Conservation (phyloP, 805 yeast genomes). For the Starmerella stellata region DNA sequence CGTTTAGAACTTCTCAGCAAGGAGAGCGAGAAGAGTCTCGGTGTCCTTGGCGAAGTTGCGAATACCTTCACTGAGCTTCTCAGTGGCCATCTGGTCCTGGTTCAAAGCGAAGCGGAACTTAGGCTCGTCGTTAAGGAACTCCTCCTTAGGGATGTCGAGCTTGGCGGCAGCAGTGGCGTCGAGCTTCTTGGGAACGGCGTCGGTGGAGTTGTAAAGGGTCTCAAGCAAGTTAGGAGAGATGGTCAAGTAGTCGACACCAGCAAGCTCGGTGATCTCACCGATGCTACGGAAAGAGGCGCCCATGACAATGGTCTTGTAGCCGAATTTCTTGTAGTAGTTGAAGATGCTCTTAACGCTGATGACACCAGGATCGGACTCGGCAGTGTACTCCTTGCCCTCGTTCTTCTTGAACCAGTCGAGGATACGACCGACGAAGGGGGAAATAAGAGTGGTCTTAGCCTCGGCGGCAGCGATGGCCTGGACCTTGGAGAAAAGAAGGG, state of each 20-base stretch:
- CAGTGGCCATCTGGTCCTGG: slow-evolving; percentile 97
- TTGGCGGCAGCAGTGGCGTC: slow-evolving; percentile 45
- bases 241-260: slow-evolving; percentile 93
- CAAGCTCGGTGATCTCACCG: slow-evolving; percentile 88
- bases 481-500: slow-evolving; percentile 79
- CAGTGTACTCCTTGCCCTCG: slow-evolving; percentile 73
- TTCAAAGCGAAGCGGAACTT: slow-evolving; percentile 77
- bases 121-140: slow-evolving; percentile 72
- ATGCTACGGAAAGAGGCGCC: slow-evolving; percentile 98
- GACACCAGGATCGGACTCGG: slow-evolving; percentile 90
- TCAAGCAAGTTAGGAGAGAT: slow-evolving; percentile 86
- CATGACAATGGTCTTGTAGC: slow-evolving; percentile 96
- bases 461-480: slow-evolving; percentile 99
- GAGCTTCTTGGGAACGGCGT: slow-evolving; percentile 62
- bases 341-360: slow-evolving; percentile 66
- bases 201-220: slow-evolving; percentile 63
- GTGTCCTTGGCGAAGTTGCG: slow-evolving; percentile 92
- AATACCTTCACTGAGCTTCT: slow-evolving; percentile 94
- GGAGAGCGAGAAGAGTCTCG: slow-evolving; percentile 34
- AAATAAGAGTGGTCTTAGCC: slow-evolving; percentile 85
- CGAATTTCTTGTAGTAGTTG: slow-evolving; percentile 96
- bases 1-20: slow-evolving; percentile 13
- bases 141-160: slow-evolving; percentile 45
- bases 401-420: slow-evolving; percentile 93
- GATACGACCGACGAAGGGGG: slow-evolving; percentile 98